phyloP scores from a whole-genome alignment of 2,329 filamentous ascomycete genomes.

The Trichoderma koningiopsis region DNA sequence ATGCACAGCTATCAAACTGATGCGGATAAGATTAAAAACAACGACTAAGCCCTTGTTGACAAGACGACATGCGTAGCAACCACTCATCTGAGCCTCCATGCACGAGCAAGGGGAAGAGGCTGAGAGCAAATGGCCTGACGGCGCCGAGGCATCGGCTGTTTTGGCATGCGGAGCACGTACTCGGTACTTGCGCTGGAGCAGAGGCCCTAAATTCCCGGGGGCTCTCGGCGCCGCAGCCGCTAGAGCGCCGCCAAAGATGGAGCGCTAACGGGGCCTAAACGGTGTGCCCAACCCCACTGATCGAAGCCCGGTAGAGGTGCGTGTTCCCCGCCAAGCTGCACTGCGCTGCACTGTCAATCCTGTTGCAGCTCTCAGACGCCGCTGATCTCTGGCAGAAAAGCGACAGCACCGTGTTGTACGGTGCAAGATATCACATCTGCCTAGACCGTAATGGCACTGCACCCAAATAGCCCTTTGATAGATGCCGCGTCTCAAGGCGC shows the following conservation, averaged over 20 bases:
- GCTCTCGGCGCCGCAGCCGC: conserved; percentile 1
- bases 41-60: background rate
- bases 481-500: background rate
- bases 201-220: background rate
- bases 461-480: background rate
- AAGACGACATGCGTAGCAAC: background rate
- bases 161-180: background rate
- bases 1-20: background rate
- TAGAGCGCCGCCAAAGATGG: background rate
- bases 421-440: no score
- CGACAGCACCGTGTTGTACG: background rate
- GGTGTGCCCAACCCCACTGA: conserved; percentile 8
- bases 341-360: background rate
- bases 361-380: background rate
- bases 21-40: background rate
- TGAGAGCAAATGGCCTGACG: background rate
- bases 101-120: background rate
- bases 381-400: no score
- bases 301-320: conserved; percentile 11
- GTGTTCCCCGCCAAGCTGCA: background rate
- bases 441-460: no score
- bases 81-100: background rate
- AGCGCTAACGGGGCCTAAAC: background rate
- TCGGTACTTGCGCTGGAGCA: conserved; percentile 9
- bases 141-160: background rate